Percentiles rank a stretch among this genome's conserved stretches.
Conservation (phyloP, 768 basidiomycete species). For the Scleroderma bovista region DNA sequence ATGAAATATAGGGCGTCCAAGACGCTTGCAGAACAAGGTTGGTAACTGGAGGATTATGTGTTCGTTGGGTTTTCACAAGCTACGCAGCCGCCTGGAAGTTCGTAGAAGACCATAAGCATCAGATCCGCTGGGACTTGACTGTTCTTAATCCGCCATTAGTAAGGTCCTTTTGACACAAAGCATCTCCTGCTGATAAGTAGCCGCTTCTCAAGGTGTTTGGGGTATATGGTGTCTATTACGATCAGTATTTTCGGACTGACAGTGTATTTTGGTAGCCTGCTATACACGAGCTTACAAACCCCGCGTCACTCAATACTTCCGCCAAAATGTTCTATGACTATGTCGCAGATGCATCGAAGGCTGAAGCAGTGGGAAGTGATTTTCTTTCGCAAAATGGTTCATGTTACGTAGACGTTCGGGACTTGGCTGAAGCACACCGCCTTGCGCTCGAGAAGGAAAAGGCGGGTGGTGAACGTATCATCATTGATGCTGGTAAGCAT, state of each 20-base stretch:
- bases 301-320: slow-evolving; percentile 37
- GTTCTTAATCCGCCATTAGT: slow-evolving; percentile 37
- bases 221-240: slow-evolving; percentile 7
- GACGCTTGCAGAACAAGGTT: slow-evolving; percentile 57
- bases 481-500: slow-evolving; percentile 35
- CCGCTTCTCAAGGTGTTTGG: slow-evolving; percentile 20
- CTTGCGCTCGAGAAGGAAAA: slow-evolving; percentile 44
- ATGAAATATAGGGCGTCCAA: slow-evolving; percentile 58
- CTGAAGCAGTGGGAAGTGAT: slow-evolving; percentile 19
- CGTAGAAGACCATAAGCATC: slow-evolving; percentile 28
- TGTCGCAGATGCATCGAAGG: slow-evolving; percentile 21
- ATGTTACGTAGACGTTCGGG: slow-evolving; percentile 49
- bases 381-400: slow-evolving; percentile 19
- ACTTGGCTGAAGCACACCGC: slow-evolving; percentile 50
- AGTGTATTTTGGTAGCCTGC: slow-evolving; percentile 27
- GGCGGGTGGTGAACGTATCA: slow-evolving; percentile 54
- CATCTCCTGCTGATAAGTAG: neutral
- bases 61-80: neutral
- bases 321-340: slow-evolving; percentile 29
- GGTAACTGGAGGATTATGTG: neutral
- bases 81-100: slow-evolving; percentile 45
- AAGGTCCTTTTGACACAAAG: slow-evolving; percentile 3
- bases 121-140: slow-evolving; percentile 35
- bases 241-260: neutral
- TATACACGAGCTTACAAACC: slow-evolving; percentile 35